Conservation (phyloP, 768 basidiomycete genomes). For the Termitomyces sp. region DNA sequence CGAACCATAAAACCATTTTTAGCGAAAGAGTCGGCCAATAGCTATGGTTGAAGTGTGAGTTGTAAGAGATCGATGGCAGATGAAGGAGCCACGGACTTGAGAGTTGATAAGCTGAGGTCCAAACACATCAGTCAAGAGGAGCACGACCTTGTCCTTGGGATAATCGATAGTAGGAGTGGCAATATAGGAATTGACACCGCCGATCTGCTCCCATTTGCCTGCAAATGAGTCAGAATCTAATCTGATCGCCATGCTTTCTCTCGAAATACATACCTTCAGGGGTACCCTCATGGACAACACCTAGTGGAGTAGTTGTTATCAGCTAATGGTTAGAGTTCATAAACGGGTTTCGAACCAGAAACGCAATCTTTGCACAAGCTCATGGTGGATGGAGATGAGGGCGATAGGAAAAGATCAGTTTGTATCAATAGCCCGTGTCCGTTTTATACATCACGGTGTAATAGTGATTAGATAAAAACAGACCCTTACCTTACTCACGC, state of each 20-base stretch:
- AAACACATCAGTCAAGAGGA: conserved; percentile 49
- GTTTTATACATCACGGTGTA: too few relatives aligned
- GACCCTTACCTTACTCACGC: too few relatives aligned
- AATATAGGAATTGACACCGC: conserved; percentile 45
- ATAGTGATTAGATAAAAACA: too few relatives aligned
- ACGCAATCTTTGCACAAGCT: conserved; percentile 43
- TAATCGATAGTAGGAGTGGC: conserved; percentile 46
- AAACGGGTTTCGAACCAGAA: conserved; percentile 29
- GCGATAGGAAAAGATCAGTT: neutral
- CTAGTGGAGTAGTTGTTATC: conserved; percentile 17
- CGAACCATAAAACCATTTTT: conserved; percentile 38
- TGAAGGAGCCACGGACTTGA: conserved; percentile 24
- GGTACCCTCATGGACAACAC: conserved; percentile 45
- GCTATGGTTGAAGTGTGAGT: conserved; percentile 14
- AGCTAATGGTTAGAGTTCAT: neutral
- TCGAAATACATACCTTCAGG: conserved; percentile 28
- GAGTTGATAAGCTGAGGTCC: conserved; percentile 42
- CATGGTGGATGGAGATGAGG: conserved; percentile 14
- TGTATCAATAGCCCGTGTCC: too few relatives aligned
- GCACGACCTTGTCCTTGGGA: conserved; percentile 48
- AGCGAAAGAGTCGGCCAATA: conserved; percentile 37
- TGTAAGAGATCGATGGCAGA: too few relatives aligned
- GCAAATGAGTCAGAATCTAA: conserved; percentile 1
- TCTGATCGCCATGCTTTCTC: neutral
- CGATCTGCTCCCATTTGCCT: conserved; percentile 45